A percentile compares a stretch with the other conserved stretches of the same genome.
phyloP scores from a whole-genome alignment of 345 rosid species.

The Salix exigua region DNA sequence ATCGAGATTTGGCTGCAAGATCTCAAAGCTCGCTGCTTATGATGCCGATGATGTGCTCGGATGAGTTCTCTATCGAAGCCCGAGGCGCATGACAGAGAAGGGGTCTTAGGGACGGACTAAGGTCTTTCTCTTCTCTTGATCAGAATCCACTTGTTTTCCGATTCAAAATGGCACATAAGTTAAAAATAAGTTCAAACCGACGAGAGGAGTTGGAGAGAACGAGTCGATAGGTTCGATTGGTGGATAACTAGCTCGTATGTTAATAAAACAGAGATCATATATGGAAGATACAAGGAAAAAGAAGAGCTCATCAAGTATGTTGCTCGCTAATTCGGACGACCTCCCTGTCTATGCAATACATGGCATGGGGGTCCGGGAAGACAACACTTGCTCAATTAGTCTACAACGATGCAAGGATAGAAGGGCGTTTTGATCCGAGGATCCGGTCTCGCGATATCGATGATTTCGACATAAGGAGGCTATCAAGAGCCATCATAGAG shows the following conservation, averaged over 20 bases:
- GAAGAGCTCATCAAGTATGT: background rate
- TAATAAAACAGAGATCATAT: background rate
- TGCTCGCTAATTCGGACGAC: background rate
- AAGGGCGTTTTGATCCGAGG: background rate
- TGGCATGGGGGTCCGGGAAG: conserved; percentile 1
- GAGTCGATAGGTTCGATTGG: background rate
- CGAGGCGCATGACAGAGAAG: background rate
- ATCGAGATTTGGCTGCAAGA: background rate
- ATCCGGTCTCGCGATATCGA: conserved; percentile 8
- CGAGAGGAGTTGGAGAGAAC: background rate
- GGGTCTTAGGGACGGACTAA: background rate
- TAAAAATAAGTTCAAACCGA: background rate
- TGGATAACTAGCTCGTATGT: background rate
- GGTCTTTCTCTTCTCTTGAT: background rate
- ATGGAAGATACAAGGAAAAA: background rate
- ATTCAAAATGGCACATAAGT: background rate
- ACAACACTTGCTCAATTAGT: conserved; percentile 1
- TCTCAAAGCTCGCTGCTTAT: background rate
- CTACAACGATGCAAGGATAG: background rate
- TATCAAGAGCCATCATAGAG: background rate
- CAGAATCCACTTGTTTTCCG: background rate
- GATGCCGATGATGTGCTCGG: background rate
- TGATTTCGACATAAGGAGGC: background rate
- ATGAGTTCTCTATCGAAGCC: background rate
- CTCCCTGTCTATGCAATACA: background rate